These are phyloP conservation scores for Claviceps sp. DNA, from an alignment of 2,329 filamentous ascomycete species.

Conservation along the genomic window DNA sequence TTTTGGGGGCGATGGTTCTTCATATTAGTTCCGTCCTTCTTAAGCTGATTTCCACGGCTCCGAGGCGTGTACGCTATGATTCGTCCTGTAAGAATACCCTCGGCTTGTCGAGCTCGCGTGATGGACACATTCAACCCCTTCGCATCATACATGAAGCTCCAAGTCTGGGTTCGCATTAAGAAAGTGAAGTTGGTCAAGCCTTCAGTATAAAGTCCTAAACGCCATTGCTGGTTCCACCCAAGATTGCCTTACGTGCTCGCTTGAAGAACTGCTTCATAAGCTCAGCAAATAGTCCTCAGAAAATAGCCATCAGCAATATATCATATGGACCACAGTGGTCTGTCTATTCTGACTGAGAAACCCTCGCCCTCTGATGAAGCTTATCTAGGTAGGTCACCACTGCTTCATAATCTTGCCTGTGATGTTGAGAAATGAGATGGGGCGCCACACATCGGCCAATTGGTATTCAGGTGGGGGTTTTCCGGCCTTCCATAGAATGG, in stretches of 20 bases:
- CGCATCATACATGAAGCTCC: slow-evolving; percentile 28
- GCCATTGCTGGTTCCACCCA: no score
- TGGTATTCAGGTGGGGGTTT: neutral
- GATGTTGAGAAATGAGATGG: neutral
- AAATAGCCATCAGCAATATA: no score
- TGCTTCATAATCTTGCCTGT: neutral
- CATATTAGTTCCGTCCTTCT: neutral
- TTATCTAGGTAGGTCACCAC: neutral
- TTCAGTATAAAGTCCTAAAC: no score
- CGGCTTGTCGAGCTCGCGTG: slow-evolving; percentile 29
- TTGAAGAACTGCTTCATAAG: no score
- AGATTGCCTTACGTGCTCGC: no score
- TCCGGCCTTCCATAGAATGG: no score
- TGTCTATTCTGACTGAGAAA: no score
- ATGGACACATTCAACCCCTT: slow-evolving; percentile 32
- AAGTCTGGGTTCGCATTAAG: slow-evolving; percentile 26
- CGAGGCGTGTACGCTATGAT: slow-evolving; percentile 16
- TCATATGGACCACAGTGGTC: no score
- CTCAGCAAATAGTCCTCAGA: no score
- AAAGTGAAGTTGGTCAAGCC: no score
- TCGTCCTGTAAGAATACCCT: slow-evolving; percentile 31
- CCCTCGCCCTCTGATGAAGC: no score
- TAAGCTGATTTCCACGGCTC: neutral
- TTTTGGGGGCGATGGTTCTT: neutral
- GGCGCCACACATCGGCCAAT: neutral